Conservation (phyloP, 2,329 filamentous ascomycete species). For the Aspergillaceae sp. region DNA sequence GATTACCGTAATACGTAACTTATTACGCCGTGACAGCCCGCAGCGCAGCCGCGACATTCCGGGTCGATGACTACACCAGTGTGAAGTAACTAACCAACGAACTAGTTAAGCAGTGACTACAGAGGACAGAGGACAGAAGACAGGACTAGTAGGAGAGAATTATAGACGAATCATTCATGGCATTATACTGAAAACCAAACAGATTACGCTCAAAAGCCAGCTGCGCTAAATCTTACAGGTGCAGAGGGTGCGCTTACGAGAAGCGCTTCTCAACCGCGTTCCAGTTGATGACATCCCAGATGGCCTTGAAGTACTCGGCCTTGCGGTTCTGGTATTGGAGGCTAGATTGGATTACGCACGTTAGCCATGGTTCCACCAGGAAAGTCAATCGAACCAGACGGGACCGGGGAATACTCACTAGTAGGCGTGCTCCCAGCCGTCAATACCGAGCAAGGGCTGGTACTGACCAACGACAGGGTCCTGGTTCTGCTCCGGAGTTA, state of each 20-base stretch:
- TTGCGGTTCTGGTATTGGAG: constrained; percentile 95
- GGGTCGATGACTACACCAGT: not conserved
- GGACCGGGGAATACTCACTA: constrained; percentile 46
- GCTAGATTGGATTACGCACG: constrained; percentile 27
- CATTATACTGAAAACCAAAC: constrained; percentile 5
- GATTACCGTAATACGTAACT: no score
- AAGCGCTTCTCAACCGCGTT: constrained; percentile 76
- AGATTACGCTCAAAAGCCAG: constrained; percentile 4
- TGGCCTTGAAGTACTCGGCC: constrained; percentile 86
- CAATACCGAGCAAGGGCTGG: constrained; percentile 74
- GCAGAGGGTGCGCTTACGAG: constrained; percentile 30
- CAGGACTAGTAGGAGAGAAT: not conserved
- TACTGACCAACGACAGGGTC: constrained; percentile 80
- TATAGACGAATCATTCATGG: not conserved
- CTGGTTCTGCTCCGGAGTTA: constrained; percentile 52
- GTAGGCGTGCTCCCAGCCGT: constrained; percentile 95
- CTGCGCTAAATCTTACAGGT: constrained; percentile 6
- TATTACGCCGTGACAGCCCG: not conserved
- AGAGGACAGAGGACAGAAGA: not conserved
- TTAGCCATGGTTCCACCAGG: constrained; percentile 8
- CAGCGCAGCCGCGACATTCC: not conserved
- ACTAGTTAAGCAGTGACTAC: not conserved
- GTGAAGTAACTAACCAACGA: no score
- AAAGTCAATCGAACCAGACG: not conserved
- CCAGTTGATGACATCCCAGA: constrained; percentile 97